Conservation (phyloP, 495 filamentous ascomycete species). For the Xylaria curta region DNA sequence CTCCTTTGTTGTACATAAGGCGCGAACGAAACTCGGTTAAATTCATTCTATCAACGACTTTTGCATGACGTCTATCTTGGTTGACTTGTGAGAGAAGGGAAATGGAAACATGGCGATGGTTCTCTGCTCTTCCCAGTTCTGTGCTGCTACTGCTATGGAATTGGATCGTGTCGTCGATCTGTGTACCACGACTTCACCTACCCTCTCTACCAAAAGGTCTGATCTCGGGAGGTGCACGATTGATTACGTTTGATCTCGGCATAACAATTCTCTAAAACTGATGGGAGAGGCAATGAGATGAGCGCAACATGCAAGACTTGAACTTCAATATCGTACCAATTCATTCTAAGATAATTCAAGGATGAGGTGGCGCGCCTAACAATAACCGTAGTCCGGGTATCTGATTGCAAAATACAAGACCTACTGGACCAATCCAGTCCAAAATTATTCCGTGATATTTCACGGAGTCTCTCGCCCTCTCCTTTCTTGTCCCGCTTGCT, state of each 20-base stretch:
- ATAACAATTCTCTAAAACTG: neutral
- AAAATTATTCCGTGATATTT: neutral
- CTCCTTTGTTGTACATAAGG: conserved; percentile 43
- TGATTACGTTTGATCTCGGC: neutral
- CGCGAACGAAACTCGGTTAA: conserved; percentile 10
- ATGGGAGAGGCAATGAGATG: neutral
- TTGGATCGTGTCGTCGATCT: neutral
- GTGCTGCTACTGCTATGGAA: neutral
- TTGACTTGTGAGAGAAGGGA: neutral
- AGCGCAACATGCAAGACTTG: neutral
- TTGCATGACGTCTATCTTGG: neutral
- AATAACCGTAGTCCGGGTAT: conserved; percentile 13
- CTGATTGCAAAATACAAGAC: conserved; percentile 7
- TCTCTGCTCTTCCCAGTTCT: neutral
- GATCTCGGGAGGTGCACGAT: neutral
- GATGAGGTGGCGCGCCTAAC: neutral
- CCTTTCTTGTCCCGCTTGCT: too few relatives aligned
- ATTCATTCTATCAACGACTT: neutral
- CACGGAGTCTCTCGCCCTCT: neutral
- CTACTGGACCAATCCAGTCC: neutral
- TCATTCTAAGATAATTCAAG: neutral
- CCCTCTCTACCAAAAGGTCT: neutral
- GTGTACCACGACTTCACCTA: neutral
- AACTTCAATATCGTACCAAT: neutral
- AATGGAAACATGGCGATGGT: neutral